Conservation (phyloP, 768 basidiomycete species). For the Sarcomyxa edulis region DNA sequence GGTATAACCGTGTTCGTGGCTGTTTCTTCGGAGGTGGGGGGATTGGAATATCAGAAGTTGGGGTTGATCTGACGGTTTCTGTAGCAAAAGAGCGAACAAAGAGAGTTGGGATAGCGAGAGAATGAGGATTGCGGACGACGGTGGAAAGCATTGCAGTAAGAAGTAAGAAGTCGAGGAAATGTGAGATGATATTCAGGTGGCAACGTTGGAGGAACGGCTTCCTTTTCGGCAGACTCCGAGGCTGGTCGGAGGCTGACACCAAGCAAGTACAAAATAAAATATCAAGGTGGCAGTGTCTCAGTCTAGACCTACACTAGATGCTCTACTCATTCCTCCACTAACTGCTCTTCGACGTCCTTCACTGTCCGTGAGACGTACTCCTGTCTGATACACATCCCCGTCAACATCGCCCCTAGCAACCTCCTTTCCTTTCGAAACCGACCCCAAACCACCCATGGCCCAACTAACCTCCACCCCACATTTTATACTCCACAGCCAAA, state of each 20-base stretch:
- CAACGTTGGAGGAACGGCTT: too few species aligned
- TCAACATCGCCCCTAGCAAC: too few species aligned
- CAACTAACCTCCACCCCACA: constrained; percentile 76
- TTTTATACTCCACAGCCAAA: constrained; percentile 90
- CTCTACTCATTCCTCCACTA: too few species aligned
- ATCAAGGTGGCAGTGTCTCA: too few species aligned
- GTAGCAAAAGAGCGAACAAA: constrained; percentile 38
- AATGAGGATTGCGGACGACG: constrained; percentile 9
- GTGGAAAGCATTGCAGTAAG: constrained; percentile 14
- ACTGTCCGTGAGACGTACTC: too few species aligned
- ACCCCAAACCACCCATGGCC: constrained; percentile 60
- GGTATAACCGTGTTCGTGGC: constrained; percentile 35
- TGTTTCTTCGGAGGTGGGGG: constrained; percentile 28
- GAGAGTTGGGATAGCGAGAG: constrained; percentile 16
- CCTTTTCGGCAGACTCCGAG: too few species aligned
- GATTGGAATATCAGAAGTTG: constrained; percentile 29
- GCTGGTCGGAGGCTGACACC: too few species aligned
- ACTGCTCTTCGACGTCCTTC: too few species aligned
- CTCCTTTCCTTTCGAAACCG: neutral
- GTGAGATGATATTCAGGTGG: too few species aligned
- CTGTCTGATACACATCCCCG: too few species aligned
- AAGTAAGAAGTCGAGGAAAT: neutral
- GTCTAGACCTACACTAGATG: too few species aligned
- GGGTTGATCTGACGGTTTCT: constrained; percentile 31
- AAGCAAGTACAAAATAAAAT: too few species aligned